A percentile compares a stretch with the other conserved stretches of the same genome.
Conservation (phyloP, 1,284 basidiomycete genomes). For the Apiotrichum gamsii region DNA sequence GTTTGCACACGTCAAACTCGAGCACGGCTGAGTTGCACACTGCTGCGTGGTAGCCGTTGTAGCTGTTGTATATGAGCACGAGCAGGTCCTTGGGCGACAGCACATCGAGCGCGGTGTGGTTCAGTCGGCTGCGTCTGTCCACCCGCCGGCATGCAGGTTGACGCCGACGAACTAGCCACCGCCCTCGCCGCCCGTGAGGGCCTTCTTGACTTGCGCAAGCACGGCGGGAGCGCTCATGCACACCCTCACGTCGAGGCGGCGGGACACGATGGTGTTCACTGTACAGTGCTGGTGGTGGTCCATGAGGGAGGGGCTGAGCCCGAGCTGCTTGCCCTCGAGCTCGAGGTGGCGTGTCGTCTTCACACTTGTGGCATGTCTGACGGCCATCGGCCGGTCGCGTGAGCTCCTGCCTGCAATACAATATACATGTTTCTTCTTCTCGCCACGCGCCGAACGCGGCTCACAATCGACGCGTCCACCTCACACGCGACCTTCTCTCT, state of each 20-base stretch:
- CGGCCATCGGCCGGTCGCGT: too few species aligned
- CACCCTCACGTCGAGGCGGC: conserved; percentile 22
- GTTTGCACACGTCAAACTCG: conserved; percentile 9
- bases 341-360: conserved; percentile 1
- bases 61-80: conserved; percentile 27
- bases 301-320: conserved; percentile 20
- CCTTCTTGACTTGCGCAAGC: conserved; percentile 13
- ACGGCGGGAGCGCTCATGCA: conserved; percentile 20
- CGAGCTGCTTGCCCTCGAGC: conserved; percentile 5
- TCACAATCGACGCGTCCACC: too few species aligned
- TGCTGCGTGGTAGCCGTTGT: conserved; percentile 36
- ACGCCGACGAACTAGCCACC: conserved; percentile 17
- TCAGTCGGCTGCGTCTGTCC: conserved; percentile 28
- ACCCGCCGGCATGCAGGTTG: conserved; percentile 27
- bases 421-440: too few species aligned
- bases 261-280: conserved; percentile 22
- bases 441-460: too few species aligned
- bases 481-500: too few species aligned
- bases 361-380: too few species aligned
- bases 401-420: too few species aligned
- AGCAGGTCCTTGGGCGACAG: conserved; percentile 23
- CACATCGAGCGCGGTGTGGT: conserved; percentile 21
- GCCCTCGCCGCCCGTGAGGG: conserved; percentile 15
- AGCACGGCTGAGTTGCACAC: conserved; percentile 31
- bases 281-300: conserved; percentile 35